A percentile compares a stretch with the other conserved stretches of the same genome.
These are phyloP conservation scores for Leishmania amazonensis DNA, from an alignment of 208 protist genomes.

Conservation along the genomic window DNA sequence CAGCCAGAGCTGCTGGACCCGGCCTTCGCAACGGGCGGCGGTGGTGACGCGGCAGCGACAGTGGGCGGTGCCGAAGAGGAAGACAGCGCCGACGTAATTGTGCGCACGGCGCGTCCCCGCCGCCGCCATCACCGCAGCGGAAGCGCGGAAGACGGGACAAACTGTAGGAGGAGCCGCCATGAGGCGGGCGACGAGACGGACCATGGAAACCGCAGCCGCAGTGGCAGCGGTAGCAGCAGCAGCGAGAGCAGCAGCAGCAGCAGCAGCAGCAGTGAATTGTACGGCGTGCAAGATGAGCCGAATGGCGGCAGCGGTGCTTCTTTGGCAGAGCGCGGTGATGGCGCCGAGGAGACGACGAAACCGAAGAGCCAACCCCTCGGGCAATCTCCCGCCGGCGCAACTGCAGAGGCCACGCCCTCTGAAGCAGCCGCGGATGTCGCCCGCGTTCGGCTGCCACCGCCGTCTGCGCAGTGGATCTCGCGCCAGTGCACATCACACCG, in stretches of 20 bases:
- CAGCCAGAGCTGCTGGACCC: conserved; percentile 16
- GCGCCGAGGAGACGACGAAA: background rate
- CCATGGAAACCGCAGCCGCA: background rate
- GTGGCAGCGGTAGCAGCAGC: conserved; percentile 11
- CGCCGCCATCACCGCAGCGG: background rate
- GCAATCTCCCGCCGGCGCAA: background rate
- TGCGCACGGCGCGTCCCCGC: conserved; percentile 8
- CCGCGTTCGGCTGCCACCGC: conserved; percentile 23
- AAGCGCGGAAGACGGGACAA: background rate
- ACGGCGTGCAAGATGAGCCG: background rate
- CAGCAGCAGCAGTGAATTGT: background rate
- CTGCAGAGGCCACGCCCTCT: background rate
- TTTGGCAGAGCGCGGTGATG: background rate
- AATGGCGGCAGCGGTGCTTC: background rate
- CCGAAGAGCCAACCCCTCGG: background rate
- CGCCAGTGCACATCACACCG: conserved; percentile 45
- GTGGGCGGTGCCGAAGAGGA: conserved; percentile 3
- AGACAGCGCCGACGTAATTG: background rate
- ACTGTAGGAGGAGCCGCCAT: background rate
- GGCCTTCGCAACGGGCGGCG: background rate
- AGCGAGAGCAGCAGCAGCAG: background rate
- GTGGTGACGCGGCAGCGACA: background rate
- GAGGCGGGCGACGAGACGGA: background rate
- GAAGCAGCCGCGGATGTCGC: background rate
- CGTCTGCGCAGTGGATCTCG: conserved; percentile 58